These are phyloP conservation scores for Ramichloridium luteum DNA, from an alignment of 2,329 filamentous ascomycete species.

Conservation along the genomic window DNA sequence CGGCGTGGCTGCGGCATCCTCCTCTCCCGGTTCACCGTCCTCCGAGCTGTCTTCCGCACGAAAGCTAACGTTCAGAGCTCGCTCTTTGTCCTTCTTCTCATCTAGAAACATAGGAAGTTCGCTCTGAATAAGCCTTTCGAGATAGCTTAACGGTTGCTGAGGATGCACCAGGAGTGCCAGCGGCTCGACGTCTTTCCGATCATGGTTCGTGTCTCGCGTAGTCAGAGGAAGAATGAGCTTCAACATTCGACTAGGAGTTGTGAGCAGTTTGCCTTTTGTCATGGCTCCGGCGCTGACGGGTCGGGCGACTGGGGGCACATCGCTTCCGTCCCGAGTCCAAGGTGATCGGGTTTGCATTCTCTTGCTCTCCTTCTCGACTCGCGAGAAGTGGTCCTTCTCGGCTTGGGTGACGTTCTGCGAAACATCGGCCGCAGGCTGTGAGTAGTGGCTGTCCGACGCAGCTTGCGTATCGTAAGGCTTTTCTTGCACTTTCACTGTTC, in stretches of 20 bases:
- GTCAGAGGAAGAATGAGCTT: slow-evolving; percentile 70
- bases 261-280: slow-evolving; percentile 65
- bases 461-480: slow-evolving; percentile 12
- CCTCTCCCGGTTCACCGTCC: slow-evolving; percentile 26
- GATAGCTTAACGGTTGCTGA: slow-evolving; percentile 80
- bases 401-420: slow-evolving; percentile 34
- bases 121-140: slow-evolving; percentile 78
- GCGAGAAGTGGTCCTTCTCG: slow-evolving; percentile 35
- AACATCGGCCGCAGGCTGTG: slow-evolving; percentile 26
- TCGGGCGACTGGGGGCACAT: slow-evolving; percentile 43
- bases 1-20: slow-evolving; percentile 12
- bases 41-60: slow-evolving; percentile 63
- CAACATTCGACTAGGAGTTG: slow-evolving; percentile 66
- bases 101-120: slow-evolving; percentile 54
- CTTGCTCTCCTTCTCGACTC: slow-evolving; percentile 35
- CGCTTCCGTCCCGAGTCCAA: slow-evolving; percentile 53
- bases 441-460: slow-evolving; percentile 21
- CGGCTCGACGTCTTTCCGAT: slow-evolving; percentile 64
- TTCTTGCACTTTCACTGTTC: too few relatives aligned
- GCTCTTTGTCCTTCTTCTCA: slow-evolving; percentile 50
- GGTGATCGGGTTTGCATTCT: slow-evolving; percentile 48
- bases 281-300: slow-evolving; percentile 44
- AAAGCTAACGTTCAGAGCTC: slow-evolving; percentile 64
- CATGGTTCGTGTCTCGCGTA: slow-evolving; percentile 45
- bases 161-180: slow-evolving; percentile 77